Conservation (phyloP, 306 rosid genomes). For the Astragalus membranaceus region DNA sequence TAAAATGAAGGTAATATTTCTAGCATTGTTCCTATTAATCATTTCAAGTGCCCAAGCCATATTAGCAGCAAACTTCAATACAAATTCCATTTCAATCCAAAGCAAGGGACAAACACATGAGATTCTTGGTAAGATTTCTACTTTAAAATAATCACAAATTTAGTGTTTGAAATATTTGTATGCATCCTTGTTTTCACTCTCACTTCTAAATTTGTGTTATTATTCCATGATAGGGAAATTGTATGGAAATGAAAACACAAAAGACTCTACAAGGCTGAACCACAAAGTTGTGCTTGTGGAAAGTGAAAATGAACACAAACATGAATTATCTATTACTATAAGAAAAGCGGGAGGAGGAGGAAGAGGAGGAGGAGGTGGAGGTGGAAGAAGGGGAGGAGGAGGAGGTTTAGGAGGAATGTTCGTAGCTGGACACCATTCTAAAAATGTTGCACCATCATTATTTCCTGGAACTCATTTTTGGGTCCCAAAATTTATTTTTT, state of each 20-base stretch:
- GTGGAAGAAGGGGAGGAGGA: neutral
- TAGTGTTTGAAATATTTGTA: neutral
- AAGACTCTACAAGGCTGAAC: neutral
- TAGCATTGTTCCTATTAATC: neutral
- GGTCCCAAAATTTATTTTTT: neutral
- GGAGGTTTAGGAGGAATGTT: neutral
- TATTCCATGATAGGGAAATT: constrained; percentile 10
- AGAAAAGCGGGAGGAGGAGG: constrained; percentile 12
- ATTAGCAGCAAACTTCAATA: neutral
- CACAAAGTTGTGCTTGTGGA: neutral
- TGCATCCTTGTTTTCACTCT: neutral
- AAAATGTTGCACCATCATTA: constrained; percentile 8
- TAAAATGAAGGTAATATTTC: constrained; percentile 9
- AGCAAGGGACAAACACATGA: constrained; percentile 4
- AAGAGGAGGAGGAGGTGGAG: neutral
- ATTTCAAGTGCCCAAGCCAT: constrained; percentile 8
- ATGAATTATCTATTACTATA: neutral
- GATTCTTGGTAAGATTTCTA: neutral
- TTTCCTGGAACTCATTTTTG: neutral
- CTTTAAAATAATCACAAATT: neutral
- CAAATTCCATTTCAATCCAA: neutral
- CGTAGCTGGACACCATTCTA: neutral
- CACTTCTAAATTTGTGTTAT: neutral
- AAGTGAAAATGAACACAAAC: neutral
- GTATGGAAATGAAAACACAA: constrained; percentile 14